Percentiles rank a stretch among this genome's conserved stretches.
Evolutionary conservation across 768 basidiomycete species (phyloP).

Genomic region (Pleurotus djamor): DNA sequence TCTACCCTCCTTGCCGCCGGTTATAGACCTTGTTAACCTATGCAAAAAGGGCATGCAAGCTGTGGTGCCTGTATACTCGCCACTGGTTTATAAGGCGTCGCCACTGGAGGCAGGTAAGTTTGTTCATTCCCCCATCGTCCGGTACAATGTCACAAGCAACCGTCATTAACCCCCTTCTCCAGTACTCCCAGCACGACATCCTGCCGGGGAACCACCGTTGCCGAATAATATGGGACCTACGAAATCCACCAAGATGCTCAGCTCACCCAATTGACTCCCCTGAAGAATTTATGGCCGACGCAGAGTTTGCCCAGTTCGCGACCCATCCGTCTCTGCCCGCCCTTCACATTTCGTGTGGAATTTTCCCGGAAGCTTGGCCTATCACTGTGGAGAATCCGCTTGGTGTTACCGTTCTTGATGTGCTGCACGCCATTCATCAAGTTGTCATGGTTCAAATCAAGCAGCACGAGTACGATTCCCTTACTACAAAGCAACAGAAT

Average conservation of each 20-base stretch:
- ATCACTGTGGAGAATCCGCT: slow-evolving; percentile 36
- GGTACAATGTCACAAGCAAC: background rate
- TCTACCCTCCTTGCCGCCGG: background rate
- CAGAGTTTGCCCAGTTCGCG: slow-evolving; percentile 37
- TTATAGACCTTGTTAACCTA: background rate
- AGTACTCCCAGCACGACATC: slow-evolving; percentile 30
- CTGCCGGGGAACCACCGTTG: slow-evolving; percentile 21
- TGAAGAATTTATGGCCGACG: slow-evolving; percentile 19
- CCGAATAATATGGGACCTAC: slow-evolving; percentile 48
- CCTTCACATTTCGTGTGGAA: slow-evolving; percentile 42
- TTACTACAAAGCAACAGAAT: slow-evolving; percentile 37
- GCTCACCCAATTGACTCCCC: slow-evolving; percentile 19
- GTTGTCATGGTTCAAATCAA: slow-evolving; percentile 34
- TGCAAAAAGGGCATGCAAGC: slow-evolving; percentile 3
- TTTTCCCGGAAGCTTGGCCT: slow-evolving; percentile 41
- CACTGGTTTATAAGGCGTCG: background rate
- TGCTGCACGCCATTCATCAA: slow-evolving; percentile 43
- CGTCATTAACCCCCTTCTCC: slow-evolving; percentile 31
- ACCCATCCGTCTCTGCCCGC: slow-evolving; percentile 35
- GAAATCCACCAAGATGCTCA: slow-evolving; percentile 30
- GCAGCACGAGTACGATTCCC: slow-evolving; percentile 37
- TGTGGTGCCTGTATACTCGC: background rate
- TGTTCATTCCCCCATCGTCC: background rate
- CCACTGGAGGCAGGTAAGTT: background rate
- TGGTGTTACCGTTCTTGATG: slow-evolving; percentile 51